Percentiles rank a stretch among this genome's conserved stretches.
phyloP scores from a whole-genome alignment of 78 protist genomes.

The Fonticula alba region DNA sequence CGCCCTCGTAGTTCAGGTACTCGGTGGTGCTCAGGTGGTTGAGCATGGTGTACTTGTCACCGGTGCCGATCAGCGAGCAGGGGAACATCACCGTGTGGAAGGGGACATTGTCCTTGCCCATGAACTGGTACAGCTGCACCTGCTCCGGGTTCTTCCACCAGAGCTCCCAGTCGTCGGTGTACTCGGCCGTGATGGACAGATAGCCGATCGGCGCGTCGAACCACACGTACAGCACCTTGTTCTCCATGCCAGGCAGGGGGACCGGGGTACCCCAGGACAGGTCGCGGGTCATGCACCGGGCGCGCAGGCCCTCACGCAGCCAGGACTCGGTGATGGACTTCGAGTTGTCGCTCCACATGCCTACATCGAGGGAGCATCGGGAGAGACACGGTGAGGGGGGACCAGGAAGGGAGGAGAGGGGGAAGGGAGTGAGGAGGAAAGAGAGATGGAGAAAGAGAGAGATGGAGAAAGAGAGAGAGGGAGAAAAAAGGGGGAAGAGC shows the following conservation, averaged over 20 bases:
- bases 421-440: too few species aligned
- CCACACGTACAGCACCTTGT: conserved; percentile 76
- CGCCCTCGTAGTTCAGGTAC: conserved; percentile 66
- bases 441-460: neutral
- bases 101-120: conserved; percentile 57
- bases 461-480: neutral
- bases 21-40: conserved; percentile 27
- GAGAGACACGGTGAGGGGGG: too few species aligned
- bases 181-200: conserved; percentile 57
- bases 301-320: conserved; percentile 35
- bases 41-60: conserved; percentile 22
- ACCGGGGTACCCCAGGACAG: conserved; percentile 63
- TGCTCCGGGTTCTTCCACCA: conserved; percentile 76
- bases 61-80: conserved; percentile 38
- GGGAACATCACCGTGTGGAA: conserved; percentile 82
- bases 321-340: conserved; percentile 25
- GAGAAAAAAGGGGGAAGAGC: neutral
- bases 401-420: too few species aligned
- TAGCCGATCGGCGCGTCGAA: conserved; percentile 82
- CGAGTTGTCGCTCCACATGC: conserved; percentile 33
- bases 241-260: conserved; percentile 16
- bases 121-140: conserved; percentile 55
- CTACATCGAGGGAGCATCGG: too few species aligned
- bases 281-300: conserved; percentile 75
- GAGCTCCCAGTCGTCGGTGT: conserved; percentile 46